phyloP scores from a whole-genome alignment of 257 asterid genomes.

The Ophiorrhiza pumila region DNA sequence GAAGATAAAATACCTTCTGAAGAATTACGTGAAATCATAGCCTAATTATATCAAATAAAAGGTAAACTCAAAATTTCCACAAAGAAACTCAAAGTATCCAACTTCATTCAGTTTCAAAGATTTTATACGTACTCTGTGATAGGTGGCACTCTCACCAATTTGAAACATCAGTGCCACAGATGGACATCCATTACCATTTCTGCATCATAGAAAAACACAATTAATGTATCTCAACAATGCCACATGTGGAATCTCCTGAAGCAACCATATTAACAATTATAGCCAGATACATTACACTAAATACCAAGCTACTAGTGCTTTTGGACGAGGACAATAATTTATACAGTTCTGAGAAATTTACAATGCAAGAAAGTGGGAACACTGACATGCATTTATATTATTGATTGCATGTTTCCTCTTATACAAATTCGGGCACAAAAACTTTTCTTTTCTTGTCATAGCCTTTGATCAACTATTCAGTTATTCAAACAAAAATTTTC shows the following conservation, averaged over 20 bases:
- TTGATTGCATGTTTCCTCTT: not conserved
- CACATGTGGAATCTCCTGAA: not conserved
- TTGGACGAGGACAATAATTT: not conserved
- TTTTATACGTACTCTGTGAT: constrained; percentile 54
- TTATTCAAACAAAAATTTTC: not conserved
- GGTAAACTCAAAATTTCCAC: not conserved
- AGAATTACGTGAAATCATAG: not conserved
- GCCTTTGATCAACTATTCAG: not conserved
- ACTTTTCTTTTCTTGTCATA: no score
- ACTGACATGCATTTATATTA: not conserved
- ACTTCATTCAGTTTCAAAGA: not conserved
- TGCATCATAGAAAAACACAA: constrained; percentile 36
- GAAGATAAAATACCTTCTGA: not conserved
- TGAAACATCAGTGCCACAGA: constrained; percentile 86
- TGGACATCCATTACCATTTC: constrained; percentile 63
- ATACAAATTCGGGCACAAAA: not conserved
- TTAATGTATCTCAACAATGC: not conserved
- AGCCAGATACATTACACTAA: not conserved
- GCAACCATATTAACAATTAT: not conserved
- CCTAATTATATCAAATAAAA: not conserved
- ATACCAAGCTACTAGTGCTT: not conserved
- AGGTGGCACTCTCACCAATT: constrained; percentile 77
- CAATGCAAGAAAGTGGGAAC: not conserved
- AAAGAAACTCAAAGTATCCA: not conserved
- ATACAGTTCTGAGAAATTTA: not conserved